Evolutionary conservation across 2,329 filamentous ascomycete species (phyloP), one percentile per base, ranked within the genome.

Genomic region (Hymenoscyphus fraxineus): DNA sequence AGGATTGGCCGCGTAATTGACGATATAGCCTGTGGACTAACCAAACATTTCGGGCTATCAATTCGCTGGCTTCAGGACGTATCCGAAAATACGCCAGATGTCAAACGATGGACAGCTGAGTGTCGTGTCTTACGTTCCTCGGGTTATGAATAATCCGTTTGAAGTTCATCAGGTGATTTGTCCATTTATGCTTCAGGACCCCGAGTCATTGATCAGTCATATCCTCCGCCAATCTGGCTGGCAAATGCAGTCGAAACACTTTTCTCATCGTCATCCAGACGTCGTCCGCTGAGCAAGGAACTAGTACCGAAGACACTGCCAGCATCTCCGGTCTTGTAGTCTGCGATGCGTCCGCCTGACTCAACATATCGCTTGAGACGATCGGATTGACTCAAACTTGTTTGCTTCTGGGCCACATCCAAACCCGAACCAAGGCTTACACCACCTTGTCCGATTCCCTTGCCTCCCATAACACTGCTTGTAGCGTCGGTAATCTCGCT

Each of bases 181-280:
- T 65, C 59, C 63, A 59, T n/a, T 39, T 19, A 56, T 58, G 44
- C 47, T 27, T 54, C 22, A 67, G 58, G 61, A 62, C 60, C 16
- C 22, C 56, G 19, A 38, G 41, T 57, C 32, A 47, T 68, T 64
- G 65, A 76, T 76, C 75, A 76, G 69, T 76, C 75, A 66, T 75
- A 76, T 65, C 74, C 74, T 65, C 74, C 74, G 61, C 92, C 93
- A 70, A 97, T 88, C 78, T 98, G 95, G 80, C 93, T 97, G 67
- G 94, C 93, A 80, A 98, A 99, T 59, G 93, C 93, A 61, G 95
- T 98, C 74, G 92, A 97, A 73, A 98, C 87, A 78, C 94, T 98
- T 79, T 95, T 92, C 73, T 95, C 92, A 76, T 98, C 95, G 70
- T 99, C 95, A 71, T 99, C 95, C 89, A 87, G 61, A 44, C 75